phyloP scores from a whole-genome alignment of 371 early-diverging fungal genomes.

The Batrachochytrium dendrobatidis region DNA sequence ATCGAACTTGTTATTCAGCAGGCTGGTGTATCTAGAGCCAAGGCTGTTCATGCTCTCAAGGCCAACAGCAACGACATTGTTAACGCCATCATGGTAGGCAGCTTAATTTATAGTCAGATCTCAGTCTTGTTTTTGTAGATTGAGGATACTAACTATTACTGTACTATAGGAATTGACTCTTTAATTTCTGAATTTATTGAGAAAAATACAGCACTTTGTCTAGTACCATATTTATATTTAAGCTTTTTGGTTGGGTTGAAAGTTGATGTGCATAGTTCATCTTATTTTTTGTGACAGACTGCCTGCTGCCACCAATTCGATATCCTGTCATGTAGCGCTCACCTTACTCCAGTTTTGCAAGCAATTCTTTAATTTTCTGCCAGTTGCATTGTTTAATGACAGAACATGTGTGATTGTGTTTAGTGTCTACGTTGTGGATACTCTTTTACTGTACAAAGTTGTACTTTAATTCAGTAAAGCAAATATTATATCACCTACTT shows the following conservation, averaged over 20 bases:
- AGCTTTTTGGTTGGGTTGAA: slow-evolving; percentile 3
- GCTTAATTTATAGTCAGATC: slow-evolving; percentile 5
- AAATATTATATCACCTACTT: slow-evolving; percentile 5
- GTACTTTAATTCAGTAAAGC: too few relatives aligned
- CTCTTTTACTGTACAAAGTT: too few relatives aligned
- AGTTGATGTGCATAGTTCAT: slow-evolving; percentile 4
- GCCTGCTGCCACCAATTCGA: too few relatives aligned
- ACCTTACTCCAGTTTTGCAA: too few relatives aligned
- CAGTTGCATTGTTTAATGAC: too few relatives aligned
- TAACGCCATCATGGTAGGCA: slow-evolving; percentile 89
- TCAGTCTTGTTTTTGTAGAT: not conserved
- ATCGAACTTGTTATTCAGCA: slow-evolving; percentile 89
- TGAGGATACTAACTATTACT: slow-evolving; percentile 4
- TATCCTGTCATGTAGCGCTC: too few relatives aligned
- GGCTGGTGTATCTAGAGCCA: slow-evolving; percentile 76
- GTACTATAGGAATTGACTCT: not conserved
- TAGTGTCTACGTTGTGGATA: too few relatives aligned
- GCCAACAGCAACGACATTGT: slow-evolving; percentile 86
- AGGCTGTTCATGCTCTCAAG: slow-evolving; percentile 81
- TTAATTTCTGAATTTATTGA: not conserved
- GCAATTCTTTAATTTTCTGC: too few relatives aligned
- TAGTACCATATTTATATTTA: not conserved
- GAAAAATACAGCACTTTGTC: not conserved
- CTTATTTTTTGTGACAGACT: too few relatives aligned
- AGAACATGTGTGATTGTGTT: too few relatives aligned